phyloP scores from a whole-genome alignment of 768 basidiomycete species.

The Termitomyces sp. region DNA sequence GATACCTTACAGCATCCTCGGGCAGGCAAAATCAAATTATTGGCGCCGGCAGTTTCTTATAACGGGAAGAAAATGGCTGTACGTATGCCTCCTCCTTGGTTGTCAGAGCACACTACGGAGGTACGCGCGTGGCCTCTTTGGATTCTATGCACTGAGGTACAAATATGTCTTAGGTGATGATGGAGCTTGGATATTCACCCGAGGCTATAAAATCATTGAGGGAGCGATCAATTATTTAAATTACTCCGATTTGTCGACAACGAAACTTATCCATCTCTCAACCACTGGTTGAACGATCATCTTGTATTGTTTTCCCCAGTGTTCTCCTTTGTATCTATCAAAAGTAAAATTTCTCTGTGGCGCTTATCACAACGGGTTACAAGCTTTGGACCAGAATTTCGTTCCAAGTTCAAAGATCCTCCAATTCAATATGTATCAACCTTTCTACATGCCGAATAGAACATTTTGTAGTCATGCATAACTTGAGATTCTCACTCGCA shows the following conservation, averaged over 20 bases:
- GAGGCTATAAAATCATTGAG: constrained; percentile 14
- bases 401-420: neutral
- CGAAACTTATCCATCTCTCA: neutral
- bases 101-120: constrained; percentile 81
- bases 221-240: constrained; percentile 14
- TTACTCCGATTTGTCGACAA: neutral
- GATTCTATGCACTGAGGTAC: neutral
- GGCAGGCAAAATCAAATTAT: constrained; percentile 72
- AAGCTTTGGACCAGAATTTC: neutral
- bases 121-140: constrained; percentile 26
- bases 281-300: neutral
- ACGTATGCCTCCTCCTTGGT: constrained; percentile 75
- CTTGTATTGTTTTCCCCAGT: neutral
- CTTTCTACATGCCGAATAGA: neutral
- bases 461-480: neutral
- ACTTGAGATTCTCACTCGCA: neutral
- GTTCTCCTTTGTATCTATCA: neutral
- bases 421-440: neutral
- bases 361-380: neutral
- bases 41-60: constrained; percentile 77
- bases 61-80: constrained; percentile 77
- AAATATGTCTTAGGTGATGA: constrained; percentile 14
- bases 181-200: constrained; percentile 28
- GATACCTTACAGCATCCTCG: constrained; percentile 53
- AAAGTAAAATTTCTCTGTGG: neutral